Evolutionary conservation across 306 rosid genomes (phyloP), one percentile per base, ranked within the genome.

Genomic region (Biancaea sappan): DNA sequence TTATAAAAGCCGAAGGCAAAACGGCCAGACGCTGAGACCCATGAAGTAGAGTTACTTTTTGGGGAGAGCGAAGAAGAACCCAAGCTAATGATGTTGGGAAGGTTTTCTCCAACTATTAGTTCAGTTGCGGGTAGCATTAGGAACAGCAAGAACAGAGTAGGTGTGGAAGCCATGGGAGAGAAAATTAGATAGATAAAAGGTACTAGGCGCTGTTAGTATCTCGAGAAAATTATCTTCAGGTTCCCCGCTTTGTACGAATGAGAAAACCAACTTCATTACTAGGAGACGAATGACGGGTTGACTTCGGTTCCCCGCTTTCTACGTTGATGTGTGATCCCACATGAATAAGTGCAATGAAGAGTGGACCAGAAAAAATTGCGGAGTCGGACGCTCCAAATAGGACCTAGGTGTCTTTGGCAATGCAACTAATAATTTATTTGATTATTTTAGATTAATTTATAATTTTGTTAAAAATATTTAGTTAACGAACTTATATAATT

Each of bases 1-100:
- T 10, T 24, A 52, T 84, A 80, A 73, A 80, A 84, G 0, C 87
- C 87, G 9, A 84, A 73, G 47, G 83, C 77, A 80, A 76, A 84
- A 12, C 8, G 77, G 43, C 85, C 87, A 25, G 82, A 68, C 35
- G 18, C 35, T 26, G 85, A 80, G 31, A 3, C 8, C 87, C 87
- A 77, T 48, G 80, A 72, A 28, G 67, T 62, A 4, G 38, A 1
- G 3, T 24, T 18, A 0, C 18, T 13, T 58, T 51, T 28, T 15
- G 85, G 69, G 4, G 63, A 62, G 35, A 84, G 63, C 1, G 5
- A 10, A 5, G n/a, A n/a, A n/a, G 75, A 72, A 15, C 64, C 77
- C 61, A 62, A 21, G 0, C 0, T 1, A 32, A 81, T 54, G 0
- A 4, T 25, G 8, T n/a, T 9, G n/a, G 79, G 16, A 56, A 48